Percentiles rank a stretch among this genome's conserved stretches.
Conservation (phyloP, 2,329 filamentous ascomycete species). For the Trichoderma gracile region DNA sequence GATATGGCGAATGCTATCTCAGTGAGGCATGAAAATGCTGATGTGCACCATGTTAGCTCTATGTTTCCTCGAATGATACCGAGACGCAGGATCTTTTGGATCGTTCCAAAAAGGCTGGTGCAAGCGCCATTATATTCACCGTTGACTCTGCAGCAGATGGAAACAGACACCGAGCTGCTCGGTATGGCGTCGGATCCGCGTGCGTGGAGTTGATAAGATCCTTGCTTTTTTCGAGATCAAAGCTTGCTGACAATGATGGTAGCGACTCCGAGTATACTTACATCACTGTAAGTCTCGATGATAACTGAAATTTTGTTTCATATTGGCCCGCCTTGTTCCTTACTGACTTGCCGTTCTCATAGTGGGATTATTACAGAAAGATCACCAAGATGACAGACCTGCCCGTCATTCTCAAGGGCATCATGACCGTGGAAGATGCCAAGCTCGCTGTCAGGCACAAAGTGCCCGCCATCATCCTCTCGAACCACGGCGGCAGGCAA, state of each 20-base stretch:
- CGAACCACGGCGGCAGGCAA: conserved; percentile 48
- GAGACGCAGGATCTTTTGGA: conserved; percentile 37
- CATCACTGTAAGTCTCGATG: not conserved
- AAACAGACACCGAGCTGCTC: conserved; percentile 45
- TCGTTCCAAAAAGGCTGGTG: conserved; percentile 38
- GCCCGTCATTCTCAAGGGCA: conserved; percentile 45
- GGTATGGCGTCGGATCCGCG: conserved; percentile 43
- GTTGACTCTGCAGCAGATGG: conserved; percentile 44
- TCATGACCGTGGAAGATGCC: conserved; percentile 42
- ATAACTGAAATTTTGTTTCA: not conserved
- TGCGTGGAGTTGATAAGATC: conserved; percentile 27
- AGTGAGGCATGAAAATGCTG: not conserved
- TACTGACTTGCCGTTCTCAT: not conserved
- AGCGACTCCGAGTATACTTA: conserved; percentile 7
- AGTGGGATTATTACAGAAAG: conserved; percentile 43
- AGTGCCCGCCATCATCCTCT: conserved; percentile 42
- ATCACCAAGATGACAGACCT: conserved; percentile 41
- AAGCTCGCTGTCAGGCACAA: conserved; percentile 38
- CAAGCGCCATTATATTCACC: conserved; percentile 43
- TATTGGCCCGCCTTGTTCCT: no score
- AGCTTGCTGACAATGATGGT: not conserved
- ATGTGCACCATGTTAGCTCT: conserved; percentile 27
- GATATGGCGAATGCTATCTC: not conserved
- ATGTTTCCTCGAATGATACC: conserved; percentile 38
- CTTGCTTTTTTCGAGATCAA: no score